These are phyloP conservation scores for Cladosporium sp. DNA, from an alignment of 2,329 filamentous ascomycete species.

Conservation along the genomic window DNA sequence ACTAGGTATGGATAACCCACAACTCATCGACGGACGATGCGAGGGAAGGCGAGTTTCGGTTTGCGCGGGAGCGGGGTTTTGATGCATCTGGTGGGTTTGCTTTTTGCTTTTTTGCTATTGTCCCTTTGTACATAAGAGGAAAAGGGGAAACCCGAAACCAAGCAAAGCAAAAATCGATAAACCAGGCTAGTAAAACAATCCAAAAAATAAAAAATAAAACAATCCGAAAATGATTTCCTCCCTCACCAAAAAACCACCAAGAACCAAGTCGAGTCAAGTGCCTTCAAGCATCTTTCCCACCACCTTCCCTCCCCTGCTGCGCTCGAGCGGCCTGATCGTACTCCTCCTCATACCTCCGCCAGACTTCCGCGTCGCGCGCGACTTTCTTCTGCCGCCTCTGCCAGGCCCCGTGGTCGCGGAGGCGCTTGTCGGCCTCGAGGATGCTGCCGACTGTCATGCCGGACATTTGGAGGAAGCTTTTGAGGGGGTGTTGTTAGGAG, in stretches of 20 bases:
- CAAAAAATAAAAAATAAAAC: too few relatives aligned
- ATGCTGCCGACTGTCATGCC: constrained; percentile 75
- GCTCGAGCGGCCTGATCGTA: constrained; percentile 24
- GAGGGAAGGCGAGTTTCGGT: too few relatives aligned
- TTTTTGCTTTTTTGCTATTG: too few relatives aligned
- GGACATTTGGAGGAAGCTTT: constrained; percentile 77
- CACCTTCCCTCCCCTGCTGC: neutral
- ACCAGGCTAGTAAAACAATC: too few relatives aligned
- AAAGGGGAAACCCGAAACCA: neutral
- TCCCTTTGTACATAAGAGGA: neutral
- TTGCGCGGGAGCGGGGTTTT: too few relatives aligned
- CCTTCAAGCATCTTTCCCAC: neutral
- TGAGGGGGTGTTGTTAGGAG: too few relatives aligned
- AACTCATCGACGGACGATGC: too few relatives aligned
- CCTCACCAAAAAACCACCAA: too few relatives aligned
- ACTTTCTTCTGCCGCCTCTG: constrained; percentile 62
- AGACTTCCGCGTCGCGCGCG: constrained; percentile 60
- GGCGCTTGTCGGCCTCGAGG: constrained; percentile 66
- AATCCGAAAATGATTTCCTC: too few relatives aligned
- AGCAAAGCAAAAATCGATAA: too few relatives aligned
- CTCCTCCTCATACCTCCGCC: constrained; percentile 63
- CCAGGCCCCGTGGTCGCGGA: constrained; percentile 62
- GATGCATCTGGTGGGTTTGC: too few relatives aligned
- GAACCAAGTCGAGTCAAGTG: neutral
- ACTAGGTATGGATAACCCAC: too few relatives aligned